Evolutionary conservation across 2,329 filamentous ascomycete species (phyloP).

Genomic region (Diplodia seriata): DNA sequence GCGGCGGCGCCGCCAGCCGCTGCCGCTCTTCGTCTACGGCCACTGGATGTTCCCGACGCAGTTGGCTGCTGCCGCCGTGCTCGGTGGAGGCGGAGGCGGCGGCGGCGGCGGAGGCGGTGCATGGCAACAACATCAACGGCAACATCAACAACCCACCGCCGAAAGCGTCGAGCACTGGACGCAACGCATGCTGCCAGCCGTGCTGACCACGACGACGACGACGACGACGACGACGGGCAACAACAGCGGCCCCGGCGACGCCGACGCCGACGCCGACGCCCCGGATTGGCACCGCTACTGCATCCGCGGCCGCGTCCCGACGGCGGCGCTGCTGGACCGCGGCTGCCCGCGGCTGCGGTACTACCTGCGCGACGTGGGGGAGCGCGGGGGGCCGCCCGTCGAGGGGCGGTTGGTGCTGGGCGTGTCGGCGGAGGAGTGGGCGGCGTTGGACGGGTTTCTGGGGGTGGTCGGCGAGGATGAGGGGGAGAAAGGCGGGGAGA

Average conservation of each 20-base stretch:
- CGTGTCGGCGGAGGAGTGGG: not conserved
- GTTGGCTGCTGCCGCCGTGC: not conserved
- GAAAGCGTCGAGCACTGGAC: not conserved
- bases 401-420: constrained; percentile 18
- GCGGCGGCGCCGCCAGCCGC: not conserved
- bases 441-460: not conserved
- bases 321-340: constrained; percentile 1
- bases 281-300: constrained; percentile 11
- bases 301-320: not conserved
- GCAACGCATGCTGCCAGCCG: constrained; percentile 5
- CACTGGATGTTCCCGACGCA: constrained; percentile 14
- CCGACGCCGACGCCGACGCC: not conserved
- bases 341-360: not conserved
- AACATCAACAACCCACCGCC: not conserved
- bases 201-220: not conserved
- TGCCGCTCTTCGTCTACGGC: constrained; percentile 29
- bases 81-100: not conserved
- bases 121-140: no score
- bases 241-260: not conserved
- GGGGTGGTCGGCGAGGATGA: not conserved
- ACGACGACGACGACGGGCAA: not conserved
- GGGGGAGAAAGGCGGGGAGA: not conserved
- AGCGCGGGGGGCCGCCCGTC: not conserved
- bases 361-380: constrained; percentile 4
- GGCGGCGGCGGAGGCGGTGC: not conserved